Evolutionary conservation across 1,284 basidiomycete species (phyloP).

Genomic region (Cutaneotrichosporon sp.): DNA sequence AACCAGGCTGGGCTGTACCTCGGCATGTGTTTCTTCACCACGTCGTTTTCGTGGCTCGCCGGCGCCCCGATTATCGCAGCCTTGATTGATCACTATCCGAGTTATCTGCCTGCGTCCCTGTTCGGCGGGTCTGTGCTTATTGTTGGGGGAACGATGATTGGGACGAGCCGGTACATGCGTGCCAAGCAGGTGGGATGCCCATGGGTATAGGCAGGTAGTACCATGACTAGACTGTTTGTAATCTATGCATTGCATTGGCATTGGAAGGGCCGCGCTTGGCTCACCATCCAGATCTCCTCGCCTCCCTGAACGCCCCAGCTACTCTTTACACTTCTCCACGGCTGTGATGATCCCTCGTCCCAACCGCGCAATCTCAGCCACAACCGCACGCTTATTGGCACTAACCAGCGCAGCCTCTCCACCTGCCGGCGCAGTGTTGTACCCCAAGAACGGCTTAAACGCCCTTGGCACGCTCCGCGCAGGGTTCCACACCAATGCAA

Average conservation of each 20-base stretch:
- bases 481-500: slow-evolving; percentile 86
- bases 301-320: too few relatives aligned
- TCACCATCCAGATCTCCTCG: too few relatives aligned
- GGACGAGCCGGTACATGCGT: slow-evolving; percentile 1
- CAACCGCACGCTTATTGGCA: slow-evolving; percentile 65
- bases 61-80: slow-evolving; percentile 32
- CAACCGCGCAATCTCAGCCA: slow-evolving; percentile 73
- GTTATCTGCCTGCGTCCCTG: slow-evolving; percentile 30
- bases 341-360: slow-evolving; percentile 65
- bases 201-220: slow-evolving; percentile 12
- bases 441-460: slow-evolving; percentile 80
- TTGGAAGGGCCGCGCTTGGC: too few relatives aligned
- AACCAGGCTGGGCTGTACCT: slow-evolving; percentile 33
- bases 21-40: slow-evolving; percentile 36
- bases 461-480: slow-evolving; percentile 46
- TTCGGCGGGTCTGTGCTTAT: slow-evolving; percentile 30
- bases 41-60: slow-evolving; percentile 32
- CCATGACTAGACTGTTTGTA: too few relatives aligned
- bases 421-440: slow-evolving; percentile 53
- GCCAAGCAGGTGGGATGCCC: slow-evolving; percentile 13
- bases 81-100: slow-evolving; percentile 22
- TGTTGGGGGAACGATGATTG: background rate
- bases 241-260: too few relatives aligned
- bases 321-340: slow-evolving; percentile 47
- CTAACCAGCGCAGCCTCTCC: slow-evolving; percentile 58